phyloP scores from a whole-genome alignment of 441 rosid genomes.

The Euphorbia celastroides region DNA sequence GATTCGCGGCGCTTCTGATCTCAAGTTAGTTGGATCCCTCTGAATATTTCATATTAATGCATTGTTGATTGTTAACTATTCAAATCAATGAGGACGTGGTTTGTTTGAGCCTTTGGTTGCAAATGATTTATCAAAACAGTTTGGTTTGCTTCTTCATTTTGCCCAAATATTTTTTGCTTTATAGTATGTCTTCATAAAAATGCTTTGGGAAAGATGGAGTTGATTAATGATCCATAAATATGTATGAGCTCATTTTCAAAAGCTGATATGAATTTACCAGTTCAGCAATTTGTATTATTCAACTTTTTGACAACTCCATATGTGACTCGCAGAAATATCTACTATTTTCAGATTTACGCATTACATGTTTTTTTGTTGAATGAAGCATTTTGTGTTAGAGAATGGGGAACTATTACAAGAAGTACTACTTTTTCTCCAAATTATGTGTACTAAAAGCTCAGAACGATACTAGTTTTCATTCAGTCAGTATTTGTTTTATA shows the following conservation, averaged over 20 bases:
- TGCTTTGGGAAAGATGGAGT: background rate
- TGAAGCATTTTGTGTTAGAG: too few relatives aligned
- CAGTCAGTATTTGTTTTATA: background rate
- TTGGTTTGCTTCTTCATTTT: background rate
- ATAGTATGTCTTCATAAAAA: background rate
- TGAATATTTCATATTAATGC: background rate
- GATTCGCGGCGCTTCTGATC: conserved; percentile 97
- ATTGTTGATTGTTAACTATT: background rate
- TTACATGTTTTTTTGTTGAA: too few relatives aligned
- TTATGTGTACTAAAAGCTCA: too few relatives aligned
- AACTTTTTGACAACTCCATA: background rate
- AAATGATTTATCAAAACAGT: background rate
- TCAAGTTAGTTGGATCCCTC: conserved; percentile 42
- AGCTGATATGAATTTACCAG: background rate
- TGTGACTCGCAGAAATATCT: too few relatives aligned
- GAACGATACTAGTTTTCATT: background rate
- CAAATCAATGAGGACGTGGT: background rate
- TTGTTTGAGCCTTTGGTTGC: background rate
- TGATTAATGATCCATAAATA: background rate
- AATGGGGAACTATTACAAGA: too few relatives aligned
- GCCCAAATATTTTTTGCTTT: too few relatives aligned
- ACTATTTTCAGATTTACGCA: too few relatives aligned
- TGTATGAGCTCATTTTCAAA: background rate
- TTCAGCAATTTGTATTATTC: background rate
- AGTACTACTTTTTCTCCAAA: too few relatives aligned